Percentiles rank a stretch among this genome's conserved stretches.
Evolutionary conservation across 495 filamentous ascomycete genomes (phyloP).

Genomic region (Lepidopterella palustris): DNA sequence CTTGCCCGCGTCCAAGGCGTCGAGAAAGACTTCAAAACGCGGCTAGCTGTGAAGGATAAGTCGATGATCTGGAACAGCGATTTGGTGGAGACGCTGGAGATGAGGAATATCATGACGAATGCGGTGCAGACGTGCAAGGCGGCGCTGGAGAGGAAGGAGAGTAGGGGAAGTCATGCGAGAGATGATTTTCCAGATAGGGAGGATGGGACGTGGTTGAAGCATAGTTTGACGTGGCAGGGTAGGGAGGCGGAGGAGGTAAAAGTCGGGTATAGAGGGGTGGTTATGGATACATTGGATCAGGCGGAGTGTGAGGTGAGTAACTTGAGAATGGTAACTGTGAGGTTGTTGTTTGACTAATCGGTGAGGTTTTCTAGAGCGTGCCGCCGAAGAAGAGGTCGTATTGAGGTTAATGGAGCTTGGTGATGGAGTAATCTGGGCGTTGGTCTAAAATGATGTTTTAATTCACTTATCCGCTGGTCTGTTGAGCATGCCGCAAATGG

Average conservation of each 20-base stretch:
- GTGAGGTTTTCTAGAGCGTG: too few relatives aligned
- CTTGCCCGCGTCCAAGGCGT: constrained; percentile 71
- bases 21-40: constrained; percentile 70
- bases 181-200: constrained; percentile 94
- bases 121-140: constrained; percentile 84
- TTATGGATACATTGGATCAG: constrained; percentile 36
- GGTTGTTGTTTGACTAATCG: too few relatives aligned
- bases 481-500: too few relatives aligned
- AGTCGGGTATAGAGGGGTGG: constrained; percentile 35
- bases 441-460: too few relatives aligned
- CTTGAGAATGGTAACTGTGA: too few relatives aligned
- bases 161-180: constrained; percentile 86
- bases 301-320: constrained; percentile 40
- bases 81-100: constrained; percentile 88
- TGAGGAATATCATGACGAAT: constrained; percentile 90
- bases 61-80: constrained; percentile 99
- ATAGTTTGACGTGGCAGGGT: constrained; percentile 92
- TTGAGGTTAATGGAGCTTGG: too few relatives aligned
- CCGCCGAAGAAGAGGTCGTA: too few relatives aligned
- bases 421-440: too few relatives aligned
- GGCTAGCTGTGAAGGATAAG: constrained; percentile 92
- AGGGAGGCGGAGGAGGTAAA: constrained; percentile 39
- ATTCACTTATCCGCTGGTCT: too few relatives aligned
- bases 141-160: constrained; percentile 87
- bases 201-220: constrained; percentile 97